A percentile compares a stretch with the other conserved stretches of the same genome.
Evolutionary conservation across 768 basidiomycete species (phyloP).

Genomic region (Chalciporus piperatus): DNA sequence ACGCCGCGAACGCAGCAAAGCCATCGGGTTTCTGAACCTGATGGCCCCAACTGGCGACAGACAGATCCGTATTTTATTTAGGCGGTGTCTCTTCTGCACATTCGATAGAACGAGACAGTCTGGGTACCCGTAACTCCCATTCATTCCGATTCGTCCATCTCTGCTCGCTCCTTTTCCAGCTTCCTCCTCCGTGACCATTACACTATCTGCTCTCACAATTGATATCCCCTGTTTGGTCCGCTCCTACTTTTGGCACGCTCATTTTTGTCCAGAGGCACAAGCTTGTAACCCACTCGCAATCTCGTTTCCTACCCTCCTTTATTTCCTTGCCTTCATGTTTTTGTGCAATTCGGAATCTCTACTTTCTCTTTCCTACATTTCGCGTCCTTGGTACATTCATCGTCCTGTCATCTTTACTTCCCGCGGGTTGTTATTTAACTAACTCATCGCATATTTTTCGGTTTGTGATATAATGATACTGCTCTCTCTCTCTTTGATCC

Average conservation of each 20-base stretch:
- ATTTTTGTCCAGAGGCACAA: slow-evolving; percentile 27
- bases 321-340: slow-evolving; percentile 20
- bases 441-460: slow-evolving; percentile 34
- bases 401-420: slow-evolving; percentile 19
- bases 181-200: slow-evolving; percentile 22
- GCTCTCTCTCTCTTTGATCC: slow-evolving; percentile 28
- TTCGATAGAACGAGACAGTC: slow-evolving; percentile 25
- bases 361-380: slow-evolving; percentile 12
- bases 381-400: slow-evolving; percentile 12
- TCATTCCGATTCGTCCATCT: slow-evolving; percentile 15
- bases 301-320: slow-evolving; percentile 31
- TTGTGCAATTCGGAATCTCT: slow-evolving; percentile 9
- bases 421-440: slow-evolving; percentile 34
- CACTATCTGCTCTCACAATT: slow-evolving; percentile 29
- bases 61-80: slow-evolving; percentile 18
- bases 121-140: slow-evolving; percentile 27
- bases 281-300: slow-evolving; percentile 32
- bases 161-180: slow-evolving; percentile 18
- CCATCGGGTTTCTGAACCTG: slow-evolving; percentile 2
- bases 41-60: too few species aligned
- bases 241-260: slow-evolving; percentile 22
- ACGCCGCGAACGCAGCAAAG: not conserved
- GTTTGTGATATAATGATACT: slow-evolving; percentile 44
- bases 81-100: slow-evolving; percentile 21
- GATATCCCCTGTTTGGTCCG: slow-evolving; percentile 25